Evolutionary conservation across 208 protist genomes (phyloP).

Genomic region (Crithidia acanthocephali): DNA sequence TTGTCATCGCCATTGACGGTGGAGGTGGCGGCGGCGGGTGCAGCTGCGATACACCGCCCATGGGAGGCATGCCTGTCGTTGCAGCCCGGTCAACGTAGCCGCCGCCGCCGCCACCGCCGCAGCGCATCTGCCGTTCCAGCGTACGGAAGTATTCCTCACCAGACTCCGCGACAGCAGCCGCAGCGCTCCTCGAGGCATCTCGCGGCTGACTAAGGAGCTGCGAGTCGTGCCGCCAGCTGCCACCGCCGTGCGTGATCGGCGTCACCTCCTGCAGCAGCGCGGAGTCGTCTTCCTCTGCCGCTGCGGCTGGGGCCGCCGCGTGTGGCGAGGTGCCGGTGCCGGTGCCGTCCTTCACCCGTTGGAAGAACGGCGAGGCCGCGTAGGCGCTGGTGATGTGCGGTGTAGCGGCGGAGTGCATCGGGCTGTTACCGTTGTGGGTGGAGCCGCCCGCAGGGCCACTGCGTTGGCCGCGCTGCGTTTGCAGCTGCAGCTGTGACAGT

Average conservation of each 20-base stretch:
- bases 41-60: conserved; percentile 1
- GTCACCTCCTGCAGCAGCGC: conserved; percentile 25
- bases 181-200: not conserved
- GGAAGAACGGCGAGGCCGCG: conserved; percentile 26
- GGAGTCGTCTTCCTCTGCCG: conserved; percentile 4
- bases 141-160: not conserved
- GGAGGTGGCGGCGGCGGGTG: not conserved
- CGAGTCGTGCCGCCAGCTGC: conserved; percentile 15
- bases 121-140: not conserved
- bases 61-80: not conserved
- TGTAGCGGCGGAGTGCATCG: not conserved
- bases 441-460: not conserved
- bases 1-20: not conserved
- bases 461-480: conserved; percentile 1
- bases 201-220: conserved; percentile 20
- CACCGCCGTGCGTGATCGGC: conserved; percentile 17
- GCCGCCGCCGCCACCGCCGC: not conserved
- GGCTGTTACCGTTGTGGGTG: conserved; percentile 6
- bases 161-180: not conserved
- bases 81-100: not conserved
- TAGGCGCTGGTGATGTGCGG: conserved; percentile 11
- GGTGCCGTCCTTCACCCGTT: conserved; percentile 7
- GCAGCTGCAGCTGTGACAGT: conserved; percentile 11
- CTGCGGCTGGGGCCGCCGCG: not conserved
- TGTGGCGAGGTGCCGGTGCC: not conserved